Percentiles rank a stretch among this genome's conserved stretches.
Conservation (phyloP, 1,139 yeast species). For the Casaregolazyma lundiana region DNA sequence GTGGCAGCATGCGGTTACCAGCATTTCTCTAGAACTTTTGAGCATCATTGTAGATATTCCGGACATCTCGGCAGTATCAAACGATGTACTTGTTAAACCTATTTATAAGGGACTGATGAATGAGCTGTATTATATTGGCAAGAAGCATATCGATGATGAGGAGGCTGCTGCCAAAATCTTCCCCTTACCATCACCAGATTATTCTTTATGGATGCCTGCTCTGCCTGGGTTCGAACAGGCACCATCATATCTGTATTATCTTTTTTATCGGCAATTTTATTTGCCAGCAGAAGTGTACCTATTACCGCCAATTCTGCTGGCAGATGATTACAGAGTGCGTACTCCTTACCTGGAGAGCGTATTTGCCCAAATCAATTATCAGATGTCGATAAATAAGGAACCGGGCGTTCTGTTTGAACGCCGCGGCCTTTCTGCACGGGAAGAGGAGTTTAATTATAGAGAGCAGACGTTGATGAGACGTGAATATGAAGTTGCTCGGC, state of each 20-base stretch:
- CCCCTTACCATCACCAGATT: conserved; percentile 8
- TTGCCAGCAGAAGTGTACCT: conserved; percentile 68
- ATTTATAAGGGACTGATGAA: conserved; percentile 71
- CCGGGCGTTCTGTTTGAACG: conserved; percentile 11
- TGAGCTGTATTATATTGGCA: conserved; percentile 66
- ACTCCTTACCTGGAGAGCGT: conserved; percentile 87
- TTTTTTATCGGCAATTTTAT: conserved; percentile 50
- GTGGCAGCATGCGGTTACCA: conserved; percentile 80
- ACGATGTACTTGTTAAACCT: conserved; percentile 79
- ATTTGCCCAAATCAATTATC: conserved; percentile 74
- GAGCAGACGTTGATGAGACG: conserved; percentile 21
- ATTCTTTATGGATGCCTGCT: conserved; percentile 8
- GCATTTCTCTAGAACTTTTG: conserved; percentile 72
- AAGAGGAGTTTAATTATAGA: conserved; percentile 19
- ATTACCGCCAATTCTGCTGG: conserved; percentile 78
- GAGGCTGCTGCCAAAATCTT: background rate
- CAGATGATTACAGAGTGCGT: conserved; percentile 78
- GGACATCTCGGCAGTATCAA: conserved; percentile 51
- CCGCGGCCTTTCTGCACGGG: conserved; percentile 9
- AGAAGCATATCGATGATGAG: conserved; percentile 10
- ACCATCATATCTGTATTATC: conserved; percentile 47
- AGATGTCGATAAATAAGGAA: conserved; percentile 44
- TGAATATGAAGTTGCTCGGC: conserved; percentile 21
- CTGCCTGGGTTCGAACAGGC: conserved; percentile 6
- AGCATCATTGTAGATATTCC: conserved; percentile 68